Evolutionary conservation across 2,329 filamentous ascomycete genomes (phyloP), one percentile per base, ranked within the genome.

Genomic region (Xenoacremonium recifei): DNA sequence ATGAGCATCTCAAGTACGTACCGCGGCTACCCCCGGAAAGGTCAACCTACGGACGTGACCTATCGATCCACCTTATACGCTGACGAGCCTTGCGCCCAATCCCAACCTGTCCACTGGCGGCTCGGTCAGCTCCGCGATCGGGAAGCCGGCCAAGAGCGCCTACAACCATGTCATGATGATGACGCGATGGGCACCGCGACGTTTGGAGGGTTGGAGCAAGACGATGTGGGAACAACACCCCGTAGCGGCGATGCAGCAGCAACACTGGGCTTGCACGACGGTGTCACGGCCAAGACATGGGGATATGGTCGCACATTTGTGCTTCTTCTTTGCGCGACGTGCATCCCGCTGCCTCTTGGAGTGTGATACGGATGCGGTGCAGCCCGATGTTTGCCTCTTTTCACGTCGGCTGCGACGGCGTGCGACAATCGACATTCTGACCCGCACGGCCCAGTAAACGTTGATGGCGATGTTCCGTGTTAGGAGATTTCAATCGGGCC

Each of bases 61-160:
- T 43, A 35, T 42, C 35, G 43, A 33, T 45, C 51, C 48, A 48
- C 48, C 33, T 25, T 20, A 46, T 40, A n/a, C n/a, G 42, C 44
- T 48, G 31, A 44, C 27, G 38, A 47, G 49, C 45, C 48, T 40
- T 37, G 45, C 42, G 37, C 37, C 29, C 27, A 39, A 37, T 42
- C 33, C 19, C 17, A 19, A 33, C 15, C 11, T 36, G 33, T 40
- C 19, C 34, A 41, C 38, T 34, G 31, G 38, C 39, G 34, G 34
- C 31, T 41, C 39, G 36, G 36, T 42, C 41, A 47, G 37, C 40
- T 53, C 49, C 47, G 43, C 17, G 20, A 52, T 50, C 49, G 47
- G 50, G 29, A 19, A 37, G 27, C 39, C 15, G 21, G 29, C 30
- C 29, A 32, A 6, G 9, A 34, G 16, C 21, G 39, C 39, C 39